Evolutionary conservation across 2,329 filamentous ascomycete genomes (phyloP).

Genomic region (Pseudocercospora pini-densiflorae): DNA sequence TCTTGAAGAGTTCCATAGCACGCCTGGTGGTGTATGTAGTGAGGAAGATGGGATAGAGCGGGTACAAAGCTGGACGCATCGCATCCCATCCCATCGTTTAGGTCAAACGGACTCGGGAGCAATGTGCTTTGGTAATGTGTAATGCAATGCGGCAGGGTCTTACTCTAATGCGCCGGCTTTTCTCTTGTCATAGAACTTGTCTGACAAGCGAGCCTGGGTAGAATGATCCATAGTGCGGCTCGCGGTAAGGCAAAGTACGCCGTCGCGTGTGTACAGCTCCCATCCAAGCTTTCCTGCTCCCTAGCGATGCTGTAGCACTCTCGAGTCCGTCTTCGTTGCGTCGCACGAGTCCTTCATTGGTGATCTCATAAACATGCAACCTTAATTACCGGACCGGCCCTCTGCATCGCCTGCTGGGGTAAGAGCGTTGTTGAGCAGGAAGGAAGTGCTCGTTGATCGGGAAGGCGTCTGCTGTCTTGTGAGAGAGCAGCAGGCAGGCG

Average conservation of each 20-base stretch:
- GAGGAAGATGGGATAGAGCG: constrained; percentile 18
- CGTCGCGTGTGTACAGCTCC: neutral
- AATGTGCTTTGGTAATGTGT: neutral
- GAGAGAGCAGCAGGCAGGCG: neutral
- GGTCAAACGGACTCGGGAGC: neutral
- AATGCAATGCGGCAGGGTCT: constrained; percentile 42
- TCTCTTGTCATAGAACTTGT: constrained; percentile 98
- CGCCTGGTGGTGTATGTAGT: constrained; percentile 9
- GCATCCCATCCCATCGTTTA: neutral
- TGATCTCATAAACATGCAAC: neutral
- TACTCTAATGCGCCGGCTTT: constrained; percentile 97
- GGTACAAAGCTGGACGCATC: constrained; percentile 2
- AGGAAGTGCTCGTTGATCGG: neutral
- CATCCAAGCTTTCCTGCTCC: neutral
- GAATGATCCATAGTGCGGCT: constrained; percentile 73
- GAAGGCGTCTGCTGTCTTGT: neutral
- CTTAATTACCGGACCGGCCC: neutral
- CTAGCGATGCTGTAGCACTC: constrained; percentile 7
- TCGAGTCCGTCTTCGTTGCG: neutral
- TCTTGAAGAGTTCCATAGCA: constrained; percentile 15
- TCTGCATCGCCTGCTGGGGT: neutral
- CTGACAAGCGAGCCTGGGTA: constrained; percentile 89
- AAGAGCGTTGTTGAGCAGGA: neutral
- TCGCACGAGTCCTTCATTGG: neutral
- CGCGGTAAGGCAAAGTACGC: neutral